A percentile compares a stretch with the other conserved stretches of the same genome.
Evolutionary conservation across 2,329 filamentous ascomycete species (phyloP).

Genomic region (Fusarium sp.): DNA sequence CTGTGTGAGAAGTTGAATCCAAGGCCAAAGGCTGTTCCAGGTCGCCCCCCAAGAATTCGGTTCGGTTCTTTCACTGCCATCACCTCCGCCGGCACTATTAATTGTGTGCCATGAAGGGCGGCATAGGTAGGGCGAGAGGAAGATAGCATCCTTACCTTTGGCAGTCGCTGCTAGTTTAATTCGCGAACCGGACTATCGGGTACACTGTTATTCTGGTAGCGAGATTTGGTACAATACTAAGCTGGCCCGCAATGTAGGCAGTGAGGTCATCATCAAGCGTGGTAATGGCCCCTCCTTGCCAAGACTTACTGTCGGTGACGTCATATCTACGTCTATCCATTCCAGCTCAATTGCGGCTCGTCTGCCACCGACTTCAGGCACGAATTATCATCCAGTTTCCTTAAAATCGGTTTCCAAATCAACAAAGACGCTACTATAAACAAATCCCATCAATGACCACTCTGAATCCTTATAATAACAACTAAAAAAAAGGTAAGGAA

Average conservation of each 20-base stretch:
- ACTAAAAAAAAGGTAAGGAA: too few relatives aligned
- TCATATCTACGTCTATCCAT: too few relatives aligned
- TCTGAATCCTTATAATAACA: too few relatives aligned
- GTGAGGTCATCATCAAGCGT: neutral
- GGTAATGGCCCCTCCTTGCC: too few relatives aligned
- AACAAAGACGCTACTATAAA: too few relatives aligned
- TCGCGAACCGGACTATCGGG: neutral
- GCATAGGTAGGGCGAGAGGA: neutral
- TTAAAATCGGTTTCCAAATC: too few relatives aligned
- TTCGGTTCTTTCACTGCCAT: neutral
- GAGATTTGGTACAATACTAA: neutral
- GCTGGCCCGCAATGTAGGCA: neutral
- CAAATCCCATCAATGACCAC: too few relatives aligned
- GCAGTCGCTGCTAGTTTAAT: neutral
- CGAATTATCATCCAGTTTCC: too few relatives aligned
- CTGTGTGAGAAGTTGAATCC: neutral
- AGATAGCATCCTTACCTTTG: too few relatives aligned
- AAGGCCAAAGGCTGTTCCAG: neutral
- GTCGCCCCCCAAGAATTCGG: neutral
- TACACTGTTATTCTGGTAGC: neutral
- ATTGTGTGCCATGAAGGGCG: neutral
- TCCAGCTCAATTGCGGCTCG: too few relatives aligned
- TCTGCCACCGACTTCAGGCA: too few relatives aligned
- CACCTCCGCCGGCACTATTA: neutral
- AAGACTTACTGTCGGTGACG: too few relatives aligned